Conservation (phyloP, 352 stramenopile species). For the Blastocystis sp. region DNA sequence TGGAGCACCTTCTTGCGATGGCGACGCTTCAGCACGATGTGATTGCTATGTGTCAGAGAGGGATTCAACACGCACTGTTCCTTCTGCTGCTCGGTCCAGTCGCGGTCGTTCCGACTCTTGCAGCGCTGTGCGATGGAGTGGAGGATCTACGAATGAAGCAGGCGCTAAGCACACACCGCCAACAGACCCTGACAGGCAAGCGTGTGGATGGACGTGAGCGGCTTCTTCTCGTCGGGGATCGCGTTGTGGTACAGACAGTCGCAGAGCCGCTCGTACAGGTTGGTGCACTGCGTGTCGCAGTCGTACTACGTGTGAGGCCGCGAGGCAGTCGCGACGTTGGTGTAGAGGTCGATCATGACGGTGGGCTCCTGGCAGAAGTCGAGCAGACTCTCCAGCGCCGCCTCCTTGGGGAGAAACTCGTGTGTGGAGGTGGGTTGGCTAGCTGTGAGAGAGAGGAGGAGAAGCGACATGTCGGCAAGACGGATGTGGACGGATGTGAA, state of each 20-base stretch:
- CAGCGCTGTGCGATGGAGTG: slow-evolving; percentile 84
- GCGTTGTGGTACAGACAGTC: slow-evolving; percentile 81
- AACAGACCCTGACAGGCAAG: slow-evolving; percentile 86
- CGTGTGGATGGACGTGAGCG: slow-evolving; percentile 82
- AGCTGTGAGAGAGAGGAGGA: not conserved
- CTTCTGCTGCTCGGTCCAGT: slow-evolving; percentile 80
- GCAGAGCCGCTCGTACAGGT: slow-evolving; percentile 96
- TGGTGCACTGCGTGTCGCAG: slow-evolving; percentile 96
- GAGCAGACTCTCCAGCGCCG: slow-evolving; percentile 89
- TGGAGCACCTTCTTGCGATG: slow-evolving; percentile 72
- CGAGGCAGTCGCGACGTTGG: slow-evolving; percentile 80
- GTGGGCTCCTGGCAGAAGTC: slow-evolving; percentile 95
- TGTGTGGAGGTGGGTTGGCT: slow-evolving; percentile 23
- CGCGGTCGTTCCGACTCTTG: slow-evolving; percentile 79
- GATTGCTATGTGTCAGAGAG: slow-evolving; percentile 83
- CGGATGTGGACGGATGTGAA: slow-evolving; percentile 95
- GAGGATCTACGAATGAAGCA: slow-evolving; percentile 79
- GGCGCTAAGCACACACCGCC: slow-evolving; percentile 77
- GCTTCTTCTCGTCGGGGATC: slow-evolving; percentile 47
- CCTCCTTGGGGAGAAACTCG: slow-evolving; percentile 78
- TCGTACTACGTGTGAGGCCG: slow-evolving; percentile 83
- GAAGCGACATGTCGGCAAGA: slow-evolving; percentile 75
- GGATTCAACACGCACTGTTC: slow-evolving; percentile 77
- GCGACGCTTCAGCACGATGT: slow-evolving; percentile 18
- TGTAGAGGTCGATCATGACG: slow-evolving; percentile 96